Evolutionary conservation across 345 rosid genomes (phyloP).

Genomic region (Rubroshorea leprosula): DNA sequence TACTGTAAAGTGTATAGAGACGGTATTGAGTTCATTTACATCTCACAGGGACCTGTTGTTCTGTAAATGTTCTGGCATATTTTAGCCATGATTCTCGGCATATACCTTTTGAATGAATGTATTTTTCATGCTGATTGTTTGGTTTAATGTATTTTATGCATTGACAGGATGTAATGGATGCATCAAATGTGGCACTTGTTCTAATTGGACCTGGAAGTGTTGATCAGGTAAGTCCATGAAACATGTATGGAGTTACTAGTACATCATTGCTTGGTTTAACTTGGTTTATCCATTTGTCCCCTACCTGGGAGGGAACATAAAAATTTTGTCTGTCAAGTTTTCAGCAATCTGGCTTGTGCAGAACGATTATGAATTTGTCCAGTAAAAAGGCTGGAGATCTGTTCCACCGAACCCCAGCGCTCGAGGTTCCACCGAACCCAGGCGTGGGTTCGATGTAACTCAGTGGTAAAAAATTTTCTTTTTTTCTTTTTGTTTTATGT

Average conservation of each 20-base stretch:
- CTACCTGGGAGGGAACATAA: no score
- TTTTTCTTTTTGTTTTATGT: no score
- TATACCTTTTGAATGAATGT: no score
- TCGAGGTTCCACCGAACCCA: no score
- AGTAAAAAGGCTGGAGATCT: neutral
- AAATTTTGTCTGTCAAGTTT: neutral
- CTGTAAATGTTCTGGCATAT: neutral
- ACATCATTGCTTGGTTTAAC: neutral
- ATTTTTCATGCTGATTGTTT: neutral
- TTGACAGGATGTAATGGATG: slow-evolving; percentile 71
- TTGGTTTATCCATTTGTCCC: neutral
- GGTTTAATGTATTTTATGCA: slow-evolving; percentile 5
- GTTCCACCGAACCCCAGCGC: no score
- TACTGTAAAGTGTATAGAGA: no score
- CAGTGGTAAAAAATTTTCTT: no score
- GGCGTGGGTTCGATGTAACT: no score
- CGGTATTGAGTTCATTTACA: no score
- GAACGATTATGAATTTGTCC: neutral
- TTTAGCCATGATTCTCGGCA: neutral
- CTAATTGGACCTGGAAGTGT: slow-evolving; percentile 82
- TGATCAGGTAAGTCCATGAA: slow-evolving; percentile 52
- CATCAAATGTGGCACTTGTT: slow-evolving; percentile 70
- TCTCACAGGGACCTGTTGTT: no score
- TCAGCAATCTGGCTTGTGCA: slow-evolving; percentile 1
- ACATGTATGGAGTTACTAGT: neutral